Conservation (phyloP, 2,329 filamentous ascomycete genomes). For the Epicoccum sorghinum region DNA sequence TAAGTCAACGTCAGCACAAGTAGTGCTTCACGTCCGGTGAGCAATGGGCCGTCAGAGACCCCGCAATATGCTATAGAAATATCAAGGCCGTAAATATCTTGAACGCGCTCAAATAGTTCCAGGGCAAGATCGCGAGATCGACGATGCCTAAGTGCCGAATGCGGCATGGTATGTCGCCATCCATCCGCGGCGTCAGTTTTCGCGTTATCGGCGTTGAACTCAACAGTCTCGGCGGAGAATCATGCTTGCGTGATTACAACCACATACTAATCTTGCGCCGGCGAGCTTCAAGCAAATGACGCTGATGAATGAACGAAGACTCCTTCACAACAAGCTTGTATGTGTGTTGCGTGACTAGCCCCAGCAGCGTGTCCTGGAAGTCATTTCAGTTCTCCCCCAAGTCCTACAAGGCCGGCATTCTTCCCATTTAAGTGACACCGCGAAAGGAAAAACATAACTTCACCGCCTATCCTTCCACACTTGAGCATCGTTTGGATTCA, state of each 20-base stretch:
- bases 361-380: background rate
- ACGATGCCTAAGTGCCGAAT: background rate
- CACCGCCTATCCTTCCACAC: constrained; percentile 15
- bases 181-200: background rate
- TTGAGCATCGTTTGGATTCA: constrained; percentile 4
- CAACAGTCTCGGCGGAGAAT: constrained; percentile 5
- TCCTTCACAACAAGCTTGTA: background rate
- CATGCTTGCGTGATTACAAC: background rate
- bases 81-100: background rate
- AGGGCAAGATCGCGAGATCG: background rate
- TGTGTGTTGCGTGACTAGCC: background rate
- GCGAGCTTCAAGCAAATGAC: background rate
- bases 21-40: background rate
- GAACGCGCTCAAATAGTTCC: background rate
- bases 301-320: background rate
- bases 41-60: background rate
- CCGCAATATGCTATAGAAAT: no score
- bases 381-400: background rate
- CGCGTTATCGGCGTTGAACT: constrained; percentile 12
- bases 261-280: background rate
- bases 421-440: background rate
- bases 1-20: background rate
- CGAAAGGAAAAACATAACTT: background rate
- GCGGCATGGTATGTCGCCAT: constrained; percentile 16
- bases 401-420: constrained; percentile 1